Conservation (phyloP, 139 green algal genomes). For the Coccomyxa sp. region DNA sequence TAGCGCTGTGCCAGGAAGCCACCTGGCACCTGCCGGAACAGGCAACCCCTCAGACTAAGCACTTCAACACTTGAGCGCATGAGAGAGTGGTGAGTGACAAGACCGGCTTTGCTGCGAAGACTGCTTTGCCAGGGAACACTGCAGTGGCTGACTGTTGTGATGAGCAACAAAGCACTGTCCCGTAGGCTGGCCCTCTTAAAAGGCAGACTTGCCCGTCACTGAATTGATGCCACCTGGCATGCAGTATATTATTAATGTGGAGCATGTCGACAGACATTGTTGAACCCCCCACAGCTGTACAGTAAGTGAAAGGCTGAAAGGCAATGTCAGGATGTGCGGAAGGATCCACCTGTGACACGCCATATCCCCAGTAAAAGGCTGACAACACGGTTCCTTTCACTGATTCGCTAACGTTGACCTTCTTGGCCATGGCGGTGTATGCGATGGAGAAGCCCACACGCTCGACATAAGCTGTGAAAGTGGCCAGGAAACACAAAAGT, state of each 20-base stretch:
- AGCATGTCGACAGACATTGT: not conserved
- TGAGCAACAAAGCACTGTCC: not conserved
- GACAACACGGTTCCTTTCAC: constrained; percentile 91
- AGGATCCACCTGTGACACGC: constrained; percentile 67
- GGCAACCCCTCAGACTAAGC: not conserved
- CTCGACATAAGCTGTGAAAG: constrained; percentile 87
- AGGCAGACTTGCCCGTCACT: not conserved
- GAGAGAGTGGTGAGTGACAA: no score
- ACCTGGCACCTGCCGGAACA: constrained; percentile 74
- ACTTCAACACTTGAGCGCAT: not conserved
- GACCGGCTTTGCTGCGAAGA: not conserved
- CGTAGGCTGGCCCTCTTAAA: not conserved
- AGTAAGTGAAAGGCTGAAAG: not conserved
- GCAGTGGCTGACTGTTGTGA: not conserved
- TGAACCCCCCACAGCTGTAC: not conserved
- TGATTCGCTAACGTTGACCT: constrained; percentile 51
- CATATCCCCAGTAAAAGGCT: constrained; percentile 97
- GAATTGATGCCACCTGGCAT: not conserved
- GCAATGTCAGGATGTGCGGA: not conserved
- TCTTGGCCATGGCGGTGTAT: constrained; percentile 82
- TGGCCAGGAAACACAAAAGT: constrained; percentile 78
- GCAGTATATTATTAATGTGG: no score
- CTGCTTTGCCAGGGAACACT: not conserved
- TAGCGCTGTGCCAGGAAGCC: constrained; percentile 87
- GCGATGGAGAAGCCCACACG: constrained; percentile 93